Conservation (phyloP, 768 basidiomycete species). For the Cystobasidium ongulense region DNA sequence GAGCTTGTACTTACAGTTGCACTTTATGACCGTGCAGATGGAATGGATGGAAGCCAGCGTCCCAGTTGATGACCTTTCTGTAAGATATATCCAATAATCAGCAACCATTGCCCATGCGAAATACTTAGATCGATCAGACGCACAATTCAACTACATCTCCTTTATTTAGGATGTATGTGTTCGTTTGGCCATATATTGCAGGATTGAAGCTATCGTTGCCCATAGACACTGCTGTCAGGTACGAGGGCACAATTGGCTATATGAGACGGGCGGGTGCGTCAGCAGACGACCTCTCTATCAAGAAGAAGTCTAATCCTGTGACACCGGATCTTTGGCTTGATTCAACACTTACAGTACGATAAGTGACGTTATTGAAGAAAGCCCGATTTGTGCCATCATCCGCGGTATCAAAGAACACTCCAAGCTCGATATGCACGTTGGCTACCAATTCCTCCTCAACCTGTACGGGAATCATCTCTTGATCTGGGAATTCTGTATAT, state of each 20-base stretch:
- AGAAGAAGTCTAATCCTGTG: not conserved
- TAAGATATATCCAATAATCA: not conserved
- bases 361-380: conserved; percentile 60
- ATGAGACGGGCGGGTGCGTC: not conserved
- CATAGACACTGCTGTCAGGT: conserved; percentile 68
- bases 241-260: conserved; percentile 54
- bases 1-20: conserved; percentile 57
- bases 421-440: conserved; percentile 57
- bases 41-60: conserved; percentile 71
- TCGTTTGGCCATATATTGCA: conserved; percentile 69
- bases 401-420: conserved; percentile 67
- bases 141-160: conserved; percentile 59
- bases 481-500: conserved; percentile 62
- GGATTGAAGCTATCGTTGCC: conserved; percentile 54
- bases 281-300: not conserved
- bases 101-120: not conserved
- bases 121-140: not conserved
- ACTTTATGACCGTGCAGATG: conserved; percentile 62
- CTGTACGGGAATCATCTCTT: conserved; percentile 53
- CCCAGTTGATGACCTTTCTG: conserved; percentile 52
- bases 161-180: conserved; percentile 59
- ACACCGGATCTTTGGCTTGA: not conserved
- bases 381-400: conserved; percentile 74
- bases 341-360: conserved; percentile 31
- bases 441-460: conserved; percentile 51